A percentile compares a stretch with the other conserved stretches of the same genome.
phyloP scores from a whole-genome alignment of 768 basidiomycete species.

The Psilocybe subaeruginosa region DNA sequence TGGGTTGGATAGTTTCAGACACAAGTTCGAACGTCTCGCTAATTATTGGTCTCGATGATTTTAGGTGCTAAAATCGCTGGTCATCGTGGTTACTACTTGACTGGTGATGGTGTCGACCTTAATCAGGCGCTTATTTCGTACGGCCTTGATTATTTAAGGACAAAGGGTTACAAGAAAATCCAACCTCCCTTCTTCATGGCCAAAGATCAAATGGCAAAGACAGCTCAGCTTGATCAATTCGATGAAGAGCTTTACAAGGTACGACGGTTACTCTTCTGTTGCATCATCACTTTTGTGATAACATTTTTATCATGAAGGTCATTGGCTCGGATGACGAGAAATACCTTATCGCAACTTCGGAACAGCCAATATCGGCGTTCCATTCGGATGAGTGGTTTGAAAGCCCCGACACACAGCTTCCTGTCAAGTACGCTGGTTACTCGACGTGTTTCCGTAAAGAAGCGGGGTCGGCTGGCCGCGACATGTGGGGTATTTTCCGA shows the following conservation, averaged over 20 bases:
- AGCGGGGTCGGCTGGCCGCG: slow-evolving; percentile 94
- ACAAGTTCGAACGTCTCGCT: not conserved
- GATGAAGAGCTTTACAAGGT: slow-evolving; percentile 99
- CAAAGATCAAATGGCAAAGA: slow-evolving; percentile 96
- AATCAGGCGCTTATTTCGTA: slow-evolving; percentile 97
- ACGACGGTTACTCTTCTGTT: not conserved
- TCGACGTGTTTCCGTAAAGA: slow-evolving; percentile 99
- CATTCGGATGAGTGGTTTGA: slow-evolving; percentile 99
- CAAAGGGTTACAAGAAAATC: slow-evolving; percentile 86
- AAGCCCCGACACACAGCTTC: slow-evolving; percentile 88
- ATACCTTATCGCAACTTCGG: slow-evolving; percentile 98
- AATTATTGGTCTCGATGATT: not conserved
- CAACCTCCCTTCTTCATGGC: slow-evolving; percentile 99
- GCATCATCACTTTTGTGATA: not conserved
- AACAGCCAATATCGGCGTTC: slow-evolving; percentile 96
- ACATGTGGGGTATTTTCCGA: slow-evolving; percentile 99
- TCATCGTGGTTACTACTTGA: slow-evolving; percentile 96
- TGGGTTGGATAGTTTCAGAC: slow-evolving; percentile 16
- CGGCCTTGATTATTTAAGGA: slow-evolving; percentile 90
- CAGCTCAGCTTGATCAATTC: slow-evolving; percentile 96
- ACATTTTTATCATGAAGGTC: slow-evolving; percentile 47
- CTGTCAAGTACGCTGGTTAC: slow-evolving; percentile 85
- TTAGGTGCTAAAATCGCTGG: slow-evolving; percentile 90
- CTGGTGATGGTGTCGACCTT: slow-evolving; percentile 93
- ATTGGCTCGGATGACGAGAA: slow-evolving; percentile 93